Evolutionary conservation across 2,329 filamentous ascomycete genomes (phyloP).

Genomic region (Reticulascus tulasneorum): DNA sequence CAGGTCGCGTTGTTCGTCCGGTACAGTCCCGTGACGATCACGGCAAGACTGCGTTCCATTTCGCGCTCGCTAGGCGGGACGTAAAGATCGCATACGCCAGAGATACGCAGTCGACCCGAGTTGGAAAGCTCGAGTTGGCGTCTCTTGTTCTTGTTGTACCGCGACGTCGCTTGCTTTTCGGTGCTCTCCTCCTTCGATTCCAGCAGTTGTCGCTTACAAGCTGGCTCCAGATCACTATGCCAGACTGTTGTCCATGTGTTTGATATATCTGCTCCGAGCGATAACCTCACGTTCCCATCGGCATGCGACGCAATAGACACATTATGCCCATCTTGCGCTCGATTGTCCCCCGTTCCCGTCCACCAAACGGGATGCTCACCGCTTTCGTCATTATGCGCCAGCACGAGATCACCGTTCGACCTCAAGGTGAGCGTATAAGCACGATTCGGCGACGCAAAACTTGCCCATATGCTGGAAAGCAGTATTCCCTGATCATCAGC

Average conservation of each 20-base stretch:
- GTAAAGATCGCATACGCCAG: slow-evolving; percentile 12
- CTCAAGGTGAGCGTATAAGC: slow-evolving; percentile 8
- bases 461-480: slow-evolving; percentile 3
- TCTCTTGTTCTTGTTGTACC: not conserved
- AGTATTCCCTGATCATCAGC: slow-evolving; percentile 7
- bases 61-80: slow-evolving; percentile 7
- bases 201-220: slow-evolving; percentile 2
- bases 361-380: slow-evolving; percentile 11
- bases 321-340: not conserved
- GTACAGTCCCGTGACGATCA: slow-evolving; percentile 13
- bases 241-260: slow-evolving; percentile 10
- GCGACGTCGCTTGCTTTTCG: not conserved
- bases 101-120: slow-evolving; percentile 7
- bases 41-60: slow-evolving; percentile 10
- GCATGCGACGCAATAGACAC: too few species aligned
- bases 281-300: too few species aligned
- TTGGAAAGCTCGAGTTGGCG: slow-evolving; percentile 11
- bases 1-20: slow-evolving; percentile 6
- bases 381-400: slow-evolving; percentile 3
- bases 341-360: slow-evolving; percentile 11
- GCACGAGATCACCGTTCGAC: slow-evolving; percentile 12
- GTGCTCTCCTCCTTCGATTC: too few species aligned
- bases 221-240: slow-evolving; percentile 13
- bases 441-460: slow-evolving; percentile 8
- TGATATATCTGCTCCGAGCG: too few species aligned